Conservation (phyloP, 768 basidiomycete species). For the Suillus fuscotomentosus region DNA sequence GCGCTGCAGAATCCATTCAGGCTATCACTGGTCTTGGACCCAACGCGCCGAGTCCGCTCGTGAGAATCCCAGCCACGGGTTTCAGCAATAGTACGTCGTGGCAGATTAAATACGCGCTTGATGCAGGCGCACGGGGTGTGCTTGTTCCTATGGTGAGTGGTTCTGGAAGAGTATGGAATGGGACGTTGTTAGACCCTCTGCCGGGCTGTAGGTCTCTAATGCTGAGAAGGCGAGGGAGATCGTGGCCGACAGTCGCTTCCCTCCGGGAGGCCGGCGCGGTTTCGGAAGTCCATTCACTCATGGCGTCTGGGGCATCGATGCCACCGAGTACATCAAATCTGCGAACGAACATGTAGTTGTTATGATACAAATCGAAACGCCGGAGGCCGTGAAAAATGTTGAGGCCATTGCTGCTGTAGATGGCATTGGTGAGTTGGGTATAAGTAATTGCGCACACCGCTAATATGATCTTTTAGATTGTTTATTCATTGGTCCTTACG, state of each 20-base stretch:
- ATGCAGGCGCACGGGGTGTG: slow-evolving; percentile 64
- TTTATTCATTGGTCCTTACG: slow-evolving; percentile 67
- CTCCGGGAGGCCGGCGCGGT: slow-evolving; percentile 60
- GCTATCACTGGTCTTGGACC: slow-evolving; percentile 49
- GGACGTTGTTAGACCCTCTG: neutral
- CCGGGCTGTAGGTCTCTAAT: slow-evolving; percentile 46
- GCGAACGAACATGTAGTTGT: slow-evolving; percentile 58
- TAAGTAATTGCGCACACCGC: neutral
- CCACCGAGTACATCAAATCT: slow-evolving; percentile 47
- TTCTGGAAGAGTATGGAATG: neutral
- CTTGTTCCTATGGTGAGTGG: slow-evolving; percentile 62
- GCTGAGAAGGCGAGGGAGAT: slow-evolving; percentile 56
- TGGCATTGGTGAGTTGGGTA: slow-evolving; percentile 49
- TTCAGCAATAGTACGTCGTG: slow-evolving; percentile 53
- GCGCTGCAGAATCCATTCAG: slow-evolving; percentile 53
- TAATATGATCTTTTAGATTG: slow-evolving; percentile 32
- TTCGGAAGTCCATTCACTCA: slow-evolving; percentile 67
- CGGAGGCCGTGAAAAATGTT: slow-evolving; percentile 56
- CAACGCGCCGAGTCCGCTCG: slow-evolving; percentile 50
- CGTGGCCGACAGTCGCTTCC: slow-evolving; percentile 58
- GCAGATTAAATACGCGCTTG: slow-evolving; percentile 73
- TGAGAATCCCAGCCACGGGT: slow-evolving; percentile 66
- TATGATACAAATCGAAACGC: slow-evolving; percentile 69
- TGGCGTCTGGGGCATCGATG: slow-evolving; percentile 51
- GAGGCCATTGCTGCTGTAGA: slow-evolving; percentile 59